Evolutionary conservation across 805 yeast species (phyloP).

Genomic region (Candida orba): DNA sequence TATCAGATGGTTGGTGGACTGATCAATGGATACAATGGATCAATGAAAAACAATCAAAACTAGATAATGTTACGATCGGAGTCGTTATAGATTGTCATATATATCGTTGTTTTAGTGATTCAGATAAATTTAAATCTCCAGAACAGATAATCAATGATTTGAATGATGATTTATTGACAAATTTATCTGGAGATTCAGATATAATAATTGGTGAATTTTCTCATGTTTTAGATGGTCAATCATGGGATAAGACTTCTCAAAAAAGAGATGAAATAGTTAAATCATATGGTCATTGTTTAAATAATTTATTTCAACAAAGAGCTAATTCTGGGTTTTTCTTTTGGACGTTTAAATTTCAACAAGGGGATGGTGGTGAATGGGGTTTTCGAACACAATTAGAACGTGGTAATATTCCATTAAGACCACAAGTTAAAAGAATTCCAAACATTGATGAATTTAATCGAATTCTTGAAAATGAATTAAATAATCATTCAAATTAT

Average conservation of each 20-base stretch:
- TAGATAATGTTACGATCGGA: slow-evolving; percentile 38
- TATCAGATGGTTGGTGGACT: slow-evolving; percentile 95
- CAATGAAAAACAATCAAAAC: slow-evolving; percentile 31
- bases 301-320: slow-evolving; percentile 37
- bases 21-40: slow-evolving; percentile 70
- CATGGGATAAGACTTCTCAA: slow-evolving; percentile 54
- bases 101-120: slow-evolving; percentile 78
- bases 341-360: slow-evolving; percentile 85
- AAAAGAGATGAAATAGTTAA: slow-evolving; percentile 50
- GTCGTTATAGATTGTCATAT: slow-evolving; percentile 79
- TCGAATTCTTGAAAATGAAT: slow-evolving; percentile 30
- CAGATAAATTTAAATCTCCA: slow-evolving; percentile 61
- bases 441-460: slow-evolving; percentile 39
- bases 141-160: slow-evolving; percentile 55
- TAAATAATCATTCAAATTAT: slow-evolving; percentile 47
- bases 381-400: slow-evolving; percentile 76
- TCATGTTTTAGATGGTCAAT: slow-evolving; percentile 68
- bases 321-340: slow-evolving; percentile 72
- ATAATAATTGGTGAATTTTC: slow-evolving; percentile 85
- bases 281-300: slow-evolving; percentile 55
- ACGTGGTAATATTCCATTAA: slow-evolving; percentile 44
- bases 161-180: slow-evolving; percentile 40
- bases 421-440: slow-evolving; percentile 22
- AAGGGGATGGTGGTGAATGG: slow-evolving; percentile 97
- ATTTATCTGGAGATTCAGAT: slow-evolving; percentile 49